Percentiles rank a stretch among this genome's conserved stretches.
Evolutionary conservation across 768 basidiomycete genomes (phyloP).

Genomic region (Serpula lacrymans): DNA sequence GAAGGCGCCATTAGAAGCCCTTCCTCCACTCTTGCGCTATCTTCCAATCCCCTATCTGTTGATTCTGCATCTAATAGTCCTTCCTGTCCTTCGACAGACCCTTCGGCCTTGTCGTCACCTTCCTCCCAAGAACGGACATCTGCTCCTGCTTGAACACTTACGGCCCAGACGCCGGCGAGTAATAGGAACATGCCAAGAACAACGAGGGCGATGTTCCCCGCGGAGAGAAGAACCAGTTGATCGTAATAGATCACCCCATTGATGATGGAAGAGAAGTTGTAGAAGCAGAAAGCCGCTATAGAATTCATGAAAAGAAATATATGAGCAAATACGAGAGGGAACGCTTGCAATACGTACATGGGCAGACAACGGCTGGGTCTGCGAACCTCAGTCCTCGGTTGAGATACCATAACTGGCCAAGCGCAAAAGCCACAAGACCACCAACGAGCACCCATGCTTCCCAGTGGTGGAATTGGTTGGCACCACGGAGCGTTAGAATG

Average conservation of each 20-base stretch:
- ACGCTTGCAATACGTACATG: slow-evolving; percentile 64
- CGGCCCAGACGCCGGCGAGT: slow-evolving; percentile 86
- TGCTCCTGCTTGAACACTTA: slow-evolving; percentile 66
- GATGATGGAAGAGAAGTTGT: slow-evolving; percentile 88
- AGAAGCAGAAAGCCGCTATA: slow-evolving; percentile 88
- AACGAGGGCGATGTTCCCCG: slow-evolving; percentile 72
- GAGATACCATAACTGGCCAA: slow-evolving; percentile 82
- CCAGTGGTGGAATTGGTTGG: slow-evolving; percentile 84
- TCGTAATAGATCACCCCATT: slow-evolving; percentile 89
- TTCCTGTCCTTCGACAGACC: not conserved
- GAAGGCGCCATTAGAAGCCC: too few species aligned
- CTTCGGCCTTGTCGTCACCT: slow-evolving; percentile 25
- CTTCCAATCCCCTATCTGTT: too few species aligned
- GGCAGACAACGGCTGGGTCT: slow-evolving; percentile 83
- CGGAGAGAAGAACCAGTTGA: slow-evolving; percentile 70
- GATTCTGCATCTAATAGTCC: too few species aligned
- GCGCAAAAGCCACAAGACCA: slow-evolving; percentile 67
- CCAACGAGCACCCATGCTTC: slow-evolving; percentile 78
- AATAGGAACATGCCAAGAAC: slow-evolving; percentile 72
- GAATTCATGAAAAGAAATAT: slow-evolving; percentile 5
- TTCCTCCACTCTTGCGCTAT: too few species aligned
- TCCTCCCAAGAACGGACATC: slow-evolving; percentile 52
- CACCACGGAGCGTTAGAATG: slow-evolving; percentile 67
- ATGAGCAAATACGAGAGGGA: slow-evolving; percentile 1
- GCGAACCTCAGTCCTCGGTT: slow-evolving; percentile 78